Evolutionary conservation across 2,329 filamentous ascomycete genomes (phyloP).

Genomic region (Monilinia vaccinii-corymbosi): DNA sequence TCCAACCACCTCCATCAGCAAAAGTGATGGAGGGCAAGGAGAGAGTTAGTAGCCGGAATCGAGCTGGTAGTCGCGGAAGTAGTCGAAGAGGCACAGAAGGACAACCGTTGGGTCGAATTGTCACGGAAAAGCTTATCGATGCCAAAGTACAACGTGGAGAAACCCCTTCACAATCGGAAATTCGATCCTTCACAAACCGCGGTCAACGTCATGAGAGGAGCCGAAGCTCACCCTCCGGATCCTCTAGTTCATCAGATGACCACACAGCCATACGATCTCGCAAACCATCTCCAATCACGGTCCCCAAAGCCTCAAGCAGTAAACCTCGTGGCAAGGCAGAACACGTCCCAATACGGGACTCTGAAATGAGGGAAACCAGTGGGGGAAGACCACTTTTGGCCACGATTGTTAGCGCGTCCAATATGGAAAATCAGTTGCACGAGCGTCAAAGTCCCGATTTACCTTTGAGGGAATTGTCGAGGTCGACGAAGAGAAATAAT

Average conservation of each 20-base stretch:
- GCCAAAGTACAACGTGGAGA: slow-evolving; percentile 26
- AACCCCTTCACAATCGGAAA: slow-evolving; percentile 20
- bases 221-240: slow-evolving; percentile 17
- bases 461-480: slow-evolving; percentile 1
- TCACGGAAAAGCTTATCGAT: slow-evolving; percentile 26
- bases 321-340: slow-evolving; percentile 18
- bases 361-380: slow-evolving; percentile 15
- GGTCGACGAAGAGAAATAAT: not conserved
- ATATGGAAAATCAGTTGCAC: slow-evolving; percentile 9
- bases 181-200: slow-evolving; percentile 13
- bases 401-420: slow-evolving; percentile 24
- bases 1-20: slow-evolving; percentile 82
- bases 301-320: slow-evolving; percentile 8
- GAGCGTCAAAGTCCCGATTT: not conserved
- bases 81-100: slow-evolving; percentile 34
- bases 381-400: slow-evolving; percentile 15
- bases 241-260: slow-evolving; percentile 17
- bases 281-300: slow-evolving; percentile 22
- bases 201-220: slow-evolving; percentile 16
- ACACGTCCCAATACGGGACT: slow-evolving; percentile 20
- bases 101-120: slow-evolving; percentile 8
- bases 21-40: slow-evolving; percentile 87
- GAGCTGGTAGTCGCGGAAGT: slow-evolving; percentile 31
- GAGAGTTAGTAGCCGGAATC: slow-evolving; percentile 49
- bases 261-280: slow-evolving; percentile 15